Percentiles rank a stretch among this genome's conserved stretches.
Conservation (phyloP, 495 filamentous ascomycete species). For the Aspergillus ostianus region DNA sequence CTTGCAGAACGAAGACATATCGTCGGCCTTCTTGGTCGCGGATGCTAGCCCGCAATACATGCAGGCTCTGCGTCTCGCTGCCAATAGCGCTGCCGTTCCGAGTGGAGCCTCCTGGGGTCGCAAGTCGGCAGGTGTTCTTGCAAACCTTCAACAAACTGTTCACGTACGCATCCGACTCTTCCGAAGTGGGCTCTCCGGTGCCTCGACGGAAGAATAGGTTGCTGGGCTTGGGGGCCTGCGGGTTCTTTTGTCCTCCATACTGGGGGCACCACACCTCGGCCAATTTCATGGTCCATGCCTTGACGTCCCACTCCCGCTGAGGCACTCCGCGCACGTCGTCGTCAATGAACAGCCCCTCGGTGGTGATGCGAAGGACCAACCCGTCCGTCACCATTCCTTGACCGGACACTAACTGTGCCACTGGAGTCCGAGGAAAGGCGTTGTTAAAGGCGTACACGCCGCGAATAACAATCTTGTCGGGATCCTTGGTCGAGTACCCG, state of each 20-base stretch:
- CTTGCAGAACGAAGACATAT: constrained; percentile 78
- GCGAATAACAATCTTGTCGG: constrained; percentile 89
- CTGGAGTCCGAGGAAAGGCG: constrained; percentile 73
- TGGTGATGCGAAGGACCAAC: constrained; percentile 77
- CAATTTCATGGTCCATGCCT: constrained; percentile 92
- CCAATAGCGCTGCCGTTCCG: background rate
- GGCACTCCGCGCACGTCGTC: constrained; percentile 84
- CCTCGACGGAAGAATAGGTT: constrained; percentile 34
- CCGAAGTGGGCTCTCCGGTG: constrained; percentile 47
- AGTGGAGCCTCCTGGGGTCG: constrained; percentile 29
- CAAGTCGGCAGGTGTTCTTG: constrained; percentile 58
- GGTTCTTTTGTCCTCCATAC: constrained; percentile 24
- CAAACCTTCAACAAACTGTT: constrained; percentile 57
- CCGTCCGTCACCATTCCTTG: constrained; percentile 79
- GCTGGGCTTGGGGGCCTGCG: constrained; percentile 22
- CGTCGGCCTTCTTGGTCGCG: constrained; percentile 80
- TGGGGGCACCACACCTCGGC: constrained; percentile 86
- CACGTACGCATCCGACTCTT: constrained; percentile 64
- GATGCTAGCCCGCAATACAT: constrained; percentile 78
- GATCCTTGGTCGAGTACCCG: constrained; percentile 80
- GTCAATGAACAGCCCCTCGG: constrained; percentile 93
- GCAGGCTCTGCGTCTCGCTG: constrained; percentile 42
- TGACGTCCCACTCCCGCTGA: constrained; percentile 96
- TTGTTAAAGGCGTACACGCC: constrained; percentile 91
- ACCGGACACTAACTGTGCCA: constrained; percentile 76